A percentile compares a stretch with the other conserved stretches of the same genome.
These are phyloP conservation scores for Tulasnella sp. DNA, from an alignment of 768 basidiomycete species.

Conservation along the genomic window DNA sequence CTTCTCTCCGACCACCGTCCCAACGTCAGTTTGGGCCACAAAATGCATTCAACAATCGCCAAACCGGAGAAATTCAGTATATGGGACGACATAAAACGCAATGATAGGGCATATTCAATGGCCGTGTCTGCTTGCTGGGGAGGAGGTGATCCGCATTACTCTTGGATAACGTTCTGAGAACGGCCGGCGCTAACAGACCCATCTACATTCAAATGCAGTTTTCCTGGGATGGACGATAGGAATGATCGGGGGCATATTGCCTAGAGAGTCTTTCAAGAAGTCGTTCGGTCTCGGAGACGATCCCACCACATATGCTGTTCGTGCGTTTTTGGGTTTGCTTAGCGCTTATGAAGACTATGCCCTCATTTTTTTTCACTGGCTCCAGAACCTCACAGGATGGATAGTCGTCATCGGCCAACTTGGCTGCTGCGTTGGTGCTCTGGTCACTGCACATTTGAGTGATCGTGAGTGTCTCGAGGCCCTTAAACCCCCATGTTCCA, in stretches of 20 bases:
- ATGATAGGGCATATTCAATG: background rate
- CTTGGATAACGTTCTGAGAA: background rate
- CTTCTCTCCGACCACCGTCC: background rate
- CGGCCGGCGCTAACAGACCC: background rate
- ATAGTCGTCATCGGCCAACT: conserved; percentile 47
- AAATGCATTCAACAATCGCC: background rate
- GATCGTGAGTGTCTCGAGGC: conserved; percentile 32
- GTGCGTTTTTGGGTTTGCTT: background rate
- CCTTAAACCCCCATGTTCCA: conserved; percentile 26
- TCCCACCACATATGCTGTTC: background rate
- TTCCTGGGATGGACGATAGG: background rate
- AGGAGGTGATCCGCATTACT: background rate
- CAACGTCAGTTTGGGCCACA: background rate
- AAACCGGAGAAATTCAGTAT: background rate
- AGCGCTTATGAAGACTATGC: background rate
- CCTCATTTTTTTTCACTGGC: background rate
- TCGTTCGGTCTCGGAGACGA: background rate
- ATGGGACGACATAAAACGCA: background rate
- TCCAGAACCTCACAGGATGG: conserved; percentile 41
- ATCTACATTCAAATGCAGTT: background rate
- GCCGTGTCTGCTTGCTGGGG: conserved; percentile 1
- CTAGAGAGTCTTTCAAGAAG: background rate
- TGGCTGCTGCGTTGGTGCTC: conserved; percentile 31
- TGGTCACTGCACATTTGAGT: background rate
- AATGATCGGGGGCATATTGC: conserved; percentile 1